A percentile compares a stretch with the other conserved stretches of the same genome.
phyloP scores from a whole-genome alignment of 139 green algal species.

The Raphidocelis subcapitata region DNA sequence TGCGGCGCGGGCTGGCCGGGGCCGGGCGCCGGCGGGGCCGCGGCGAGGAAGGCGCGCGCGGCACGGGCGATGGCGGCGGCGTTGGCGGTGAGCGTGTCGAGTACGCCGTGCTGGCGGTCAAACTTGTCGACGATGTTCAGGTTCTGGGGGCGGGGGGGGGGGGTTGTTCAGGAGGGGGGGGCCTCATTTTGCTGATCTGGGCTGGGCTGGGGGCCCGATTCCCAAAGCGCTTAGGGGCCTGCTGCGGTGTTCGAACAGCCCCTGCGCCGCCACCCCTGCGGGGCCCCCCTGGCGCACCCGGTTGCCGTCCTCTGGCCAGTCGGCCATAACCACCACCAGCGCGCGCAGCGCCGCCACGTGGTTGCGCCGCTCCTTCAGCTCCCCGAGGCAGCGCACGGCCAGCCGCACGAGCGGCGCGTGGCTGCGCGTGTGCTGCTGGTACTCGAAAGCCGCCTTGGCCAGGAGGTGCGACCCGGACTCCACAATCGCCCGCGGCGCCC shows the following conservation, averaged over 20 bases:
- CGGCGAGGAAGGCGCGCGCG: background rate
- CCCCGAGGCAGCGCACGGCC: slow-evolving; percentile 17
- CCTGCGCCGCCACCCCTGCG: no score
- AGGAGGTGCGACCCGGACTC: slow-evolving; percentile 13
- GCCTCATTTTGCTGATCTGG: no score
- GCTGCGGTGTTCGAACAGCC: no score
- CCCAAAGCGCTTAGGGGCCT: no score
- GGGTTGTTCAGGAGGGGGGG: no score
- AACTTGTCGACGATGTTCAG: background rate
- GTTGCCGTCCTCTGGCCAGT: no score
- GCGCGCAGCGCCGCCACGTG: slow-evolving; percentile 28
- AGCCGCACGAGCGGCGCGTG: no score
- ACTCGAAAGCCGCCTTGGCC: slow-evolving; percentile 32
- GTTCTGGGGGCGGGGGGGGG: no score
- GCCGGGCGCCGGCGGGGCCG: background rate
- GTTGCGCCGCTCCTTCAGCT: slow-evolving; percentile 15
- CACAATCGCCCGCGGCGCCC: slow-evolving; percentile 41
- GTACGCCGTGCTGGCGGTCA: slow-evolving; percentile 3
- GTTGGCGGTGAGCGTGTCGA: slow-evolving; percentile 27
- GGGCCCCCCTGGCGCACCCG: no score
- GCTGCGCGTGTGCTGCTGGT: slow-evolving; percentile 2
- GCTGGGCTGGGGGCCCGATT: no score
- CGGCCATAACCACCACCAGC: slow-evolving; percentile 4
- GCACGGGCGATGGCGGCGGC: slow-evolving; percentile 15
- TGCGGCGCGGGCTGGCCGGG: background rate